phyloP scores from a whole-genome alignment of 768 basidiomycete genomes.

The Dentipellis fragilis region DNA sequence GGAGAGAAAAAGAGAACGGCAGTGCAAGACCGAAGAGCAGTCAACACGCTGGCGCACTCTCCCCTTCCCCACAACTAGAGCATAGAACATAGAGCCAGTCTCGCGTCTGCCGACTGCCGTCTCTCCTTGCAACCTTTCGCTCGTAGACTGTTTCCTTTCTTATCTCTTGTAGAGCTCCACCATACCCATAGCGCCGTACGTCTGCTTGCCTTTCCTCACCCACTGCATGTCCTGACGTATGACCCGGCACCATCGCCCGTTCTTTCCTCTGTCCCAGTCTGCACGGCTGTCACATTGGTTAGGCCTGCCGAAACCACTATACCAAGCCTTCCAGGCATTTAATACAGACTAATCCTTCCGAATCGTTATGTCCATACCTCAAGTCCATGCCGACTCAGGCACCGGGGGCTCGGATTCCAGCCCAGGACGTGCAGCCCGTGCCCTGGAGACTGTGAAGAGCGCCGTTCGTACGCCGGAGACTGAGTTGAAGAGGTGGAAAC shows the following conservation, averaged over 20 bases:
- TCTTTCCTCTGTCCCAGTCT: no score
- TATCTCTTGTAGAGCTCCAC: constrained; percentile 14
- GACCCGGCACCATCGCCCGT: no score
- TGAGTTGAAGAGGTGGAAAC: constrained; percentile 82
- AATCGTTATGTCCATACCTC: background rate
- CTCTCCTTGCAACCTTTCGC: constrained; percentile 3
- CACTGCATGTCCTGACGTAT: background rate
- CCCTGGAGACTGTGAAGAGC: constrained; percentile 56
- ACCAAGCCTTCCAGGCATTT: background rate
- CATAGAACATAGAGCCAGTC: background rate
- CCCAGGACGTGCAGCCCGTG: constrained; percentile 26
- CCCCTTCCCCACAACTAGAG: background rate
- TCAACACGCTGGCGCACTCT: background rate
- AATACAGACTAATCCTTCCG: background rate
- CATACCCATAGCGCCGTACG: constrained; percentile 11
- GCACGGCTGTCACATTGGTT: no score
- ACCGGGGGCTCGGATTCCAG: constrained; percentile 17
- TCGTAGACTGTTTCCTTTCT: constrained; percentile 13
- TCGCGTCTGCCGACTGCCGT: background rate
- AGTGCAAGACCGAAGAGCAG: background rate
- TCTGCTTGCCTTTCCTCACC: background rate
- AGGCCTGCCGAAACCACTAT: background rate
- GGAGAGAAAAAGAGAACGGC: background rate
- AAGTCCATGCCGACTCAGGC: background rate
- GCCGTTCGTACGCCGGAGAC: constrained; percentile 66